Evolutionary conservation across 108 stramenopile species (phyloP).

Genomic region (Cafeteria roenbergensis): DNA sequence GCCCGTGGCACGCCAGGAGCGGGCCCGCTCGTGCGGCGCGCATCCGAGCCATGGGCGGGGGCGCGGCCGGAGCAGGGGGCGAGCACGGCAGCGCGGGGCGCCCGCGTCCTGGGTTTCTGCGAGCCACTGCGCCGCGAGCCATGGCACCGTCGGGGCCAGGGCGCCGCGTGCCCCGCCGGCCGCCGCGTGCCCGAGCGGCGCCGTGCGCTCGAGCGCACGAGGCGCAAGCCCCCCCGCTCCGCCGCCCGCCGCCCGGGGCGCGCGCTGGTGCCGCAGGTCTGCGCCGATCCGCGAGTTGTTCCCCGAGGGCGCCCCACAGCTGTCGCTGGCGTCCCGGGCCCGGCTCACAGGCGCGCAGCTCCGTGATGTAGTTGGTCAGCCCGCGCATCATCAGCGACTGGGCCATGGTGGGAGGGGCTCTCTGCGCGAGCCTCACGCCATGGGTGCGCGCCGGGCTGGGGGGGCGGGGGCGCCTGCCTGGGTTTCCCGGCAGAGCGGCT

Average conservation of each 20-base stretch:
- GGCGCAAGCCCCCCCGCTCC: no score
- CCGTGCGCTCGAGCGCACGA: no score
- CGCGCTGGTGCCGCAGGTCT: neutral
- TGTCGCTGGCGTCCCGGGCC: neutral
- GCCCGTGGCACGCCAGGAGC: neutral
- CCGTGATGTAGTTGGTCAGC: slow-evolving; percentile 6
- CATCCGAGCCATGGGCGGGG: no score
- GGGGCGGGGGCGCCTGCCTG: neutral
- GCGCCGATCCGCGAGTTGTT: neutral
- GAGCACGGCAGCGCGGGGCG: no score
- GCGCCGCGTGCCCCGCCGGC: no score
- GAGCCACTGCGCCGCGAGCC: no score
- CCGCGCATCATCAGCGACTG: neutral
- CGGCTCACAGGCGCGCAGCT: slow-evolving; percentile 2
- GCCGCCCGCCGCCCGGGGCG: no score
- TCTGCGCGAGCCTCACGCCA: neutral
- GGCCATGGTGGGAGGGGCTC: neutral
- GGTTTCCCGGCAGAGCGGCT: neutral
- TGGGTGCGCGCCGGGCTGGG: neutral
- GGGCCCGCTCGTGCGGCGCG: no score
- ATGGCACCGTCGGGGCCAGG: no score
- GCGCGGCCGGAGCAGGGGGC: no score
- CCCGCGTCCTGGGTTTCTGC: no score
- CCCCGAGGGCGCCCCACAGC: neutral
- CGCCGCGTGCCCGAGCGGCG: no score